phyloP scores from a whole-genome alignment of 148 eudicot genomes.

The Cornus controversa region DNA sequence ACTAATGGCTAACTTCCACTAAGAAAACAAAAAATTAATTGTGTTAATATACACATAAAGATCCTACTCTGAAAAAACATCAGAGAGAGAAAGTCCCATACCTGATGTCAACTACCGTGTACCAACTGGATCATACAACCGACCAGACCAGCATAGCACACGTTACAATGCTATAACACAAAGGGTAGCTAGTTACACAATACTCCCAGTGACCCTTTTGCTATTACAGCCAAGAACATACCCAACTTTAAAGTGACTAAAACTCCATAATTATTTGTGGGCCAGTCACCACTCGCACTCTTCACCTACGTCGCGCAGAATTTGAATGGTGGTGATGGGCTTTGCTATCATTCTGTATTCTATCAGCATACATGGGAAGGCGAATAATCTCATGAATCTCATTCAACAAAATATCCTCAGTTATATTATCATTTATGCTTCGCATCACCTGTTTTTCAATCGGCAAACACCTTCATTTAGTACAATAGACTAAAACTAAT shows the following conservation, averaged over 20 bases:
- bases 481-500: not conserved
- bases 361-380: slow-evolving; percentile 92
- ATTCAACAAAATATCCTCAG: slow-evolving; percentile 66
- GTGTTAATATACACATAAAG: not conserved
- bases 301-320: slow-evolving; percentile 31
- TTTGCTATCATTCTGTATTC: slow-evolving; percentile 66
- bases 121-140: slow-evolving; percentile 19
- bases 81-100: not conserved
- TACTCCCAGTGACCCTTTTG: not conserved
- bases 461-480: not conserved
- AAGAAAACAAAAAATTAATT: no score
- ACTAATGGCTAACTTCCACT: no score
- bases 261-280: not conserved
- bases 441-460: slow-evolving; percentile 63
- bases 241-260: not conserved
- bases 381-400: slow-evolving; percentile 74
- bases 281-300: not conserved
- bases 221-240: not conserved
- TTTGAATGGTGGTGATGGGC: slow-evolving; percentile 25
- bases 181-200: slow-evolving; percentile 10
- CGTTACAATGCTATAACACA: not conserved
- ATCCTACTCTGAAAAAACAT: not conserved
- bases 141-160: slow-evolving; percentile 12
- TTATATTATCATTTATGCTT: slow-evolving; percentile 88
- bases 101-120: not conserved